Evolutionary conservation across 768 basidiomycete genomes (phyloP).

Genomic region (Gyrodon lividus): DNA sequence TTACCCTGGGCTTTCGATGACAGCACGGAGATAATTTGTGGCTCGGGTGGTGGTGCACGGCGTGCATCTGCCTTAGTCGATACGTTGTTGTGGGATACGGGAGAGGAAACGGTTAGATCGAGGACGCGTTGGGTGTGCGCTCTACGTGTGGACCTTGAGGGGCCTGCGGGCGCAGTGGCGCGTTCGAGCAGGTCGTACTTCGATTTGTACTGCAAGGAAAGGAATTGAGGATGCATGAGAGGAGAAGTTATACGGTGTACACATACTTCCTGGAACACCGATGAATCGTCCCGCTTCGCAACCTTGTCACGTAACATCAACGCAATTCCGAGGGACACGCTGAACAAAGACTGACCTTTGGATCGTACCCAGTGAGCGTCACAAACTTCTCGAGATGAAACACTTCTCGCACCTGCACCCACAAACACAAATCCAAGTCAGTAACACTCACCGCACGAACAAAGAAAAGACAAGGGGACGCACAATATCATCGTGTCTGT

Average conservation of each 20-base stretch:
- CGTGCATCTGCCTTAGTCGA: slow-evolving; percentile 12
- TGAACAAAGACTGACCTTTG: slow-evolving; percentile 45
- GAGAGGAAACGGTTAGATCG: slow-evolving; percentile 33
- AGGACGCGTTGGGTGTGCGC: slow-evolving; percentile 55
- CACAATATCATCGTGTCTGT: slow-evolving; percentile 74
- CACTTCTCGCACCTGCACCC: slow-evolving; percentile 69
- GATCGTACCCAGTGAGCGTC: slow-evolving; percentile 75
- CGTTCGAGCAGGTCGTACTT: slow-evolving; percentile 60
- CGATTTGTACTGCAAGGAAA: slow-evolving; percentile 51
- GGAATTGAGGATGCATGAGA: slow-evolving; percentile 4
- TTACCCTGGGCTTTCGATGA: slow-evolving; percentile 34
- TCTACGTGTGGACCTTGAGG: slow-evolving; percentile 60
- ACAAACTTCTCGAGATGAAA: slow-evolving; percentile 88
- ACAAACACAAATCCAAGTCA: slow-evolving; percentile 2
- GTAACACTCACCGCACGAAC: neutral
- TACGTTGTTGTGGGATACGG: slow-evolving; percentile 11
- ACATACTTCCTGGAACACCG: slow-evolving; percentile 73
- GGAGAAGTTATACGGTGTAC: neutral
- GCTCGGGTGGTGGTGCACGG: slow-evolving; percentile 5
- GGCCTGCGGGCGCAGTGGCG: slow-evolving; percentile 39
- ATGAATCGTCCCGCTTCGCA: slow-evolving; percentile 70
- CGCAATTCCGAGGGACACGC: neutral
- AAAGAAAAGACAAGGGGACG: slow-evolving; percentile 30
- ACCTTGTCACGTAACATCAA: slow-evolving; percentile 38
- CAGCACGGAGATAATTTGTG: slow-evolving; percentile 3